Base-by-base conservation (phyloP, 2,329 filamentous ascomycete species). In the Thelonectria discophora region DNA sequence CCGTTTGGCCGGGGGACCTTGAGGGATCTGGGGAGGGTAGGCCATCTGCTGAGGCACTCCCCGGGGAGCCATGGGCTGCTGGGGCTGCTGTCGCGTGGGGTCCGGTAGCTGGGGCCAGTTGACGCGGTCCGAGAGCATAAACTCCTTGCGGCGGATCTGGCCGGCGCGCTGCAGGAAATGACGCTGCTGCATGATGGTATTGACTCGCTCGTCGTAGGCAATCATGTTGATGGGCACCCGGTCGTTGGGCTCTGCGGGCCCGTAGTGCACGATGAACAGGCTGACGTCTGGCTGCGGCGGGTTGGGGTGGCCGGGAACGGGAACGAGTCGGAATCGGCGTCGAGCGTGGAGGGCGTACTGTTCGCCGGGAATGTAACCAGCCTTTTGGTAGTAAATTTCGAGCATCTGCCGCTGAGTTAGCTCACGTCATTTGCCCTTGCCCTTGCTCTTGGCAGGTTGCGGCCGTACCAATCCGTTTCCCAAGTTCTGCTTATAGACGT, bases 211-310 rank as follows among this genome's bases (percentile, higher is more conserved):
- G 43, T 87, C 83, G 58, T 89, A 82, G 0, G 86, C 89, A 17
- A 94, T 86, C 67, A 88, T 83, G 40, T 85, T 84, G 18, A 88
- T 84, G 1, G 91, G 91, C 34, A 96, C 82, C 62, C 91, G 87
- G 66, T 94, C 89, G 58, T 86, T 86, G 48, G 87, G 87, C 40
- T 95, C 90, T 8, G 91, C 86, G 59, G 89, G 89, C 37, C 90
- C 89, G 76, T 97, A 98, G 79, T 97, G 94, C 30, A 97, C 88
- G 55, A 99, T 88, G 90, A 93, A 98, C 15, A 98, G 83, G 61
- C 89, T 90, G 24, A 91, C 88, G 74, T 98, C 94, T 49, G 90
- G 86, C 63, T 88, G 86, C 13, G 90, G 87, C 45, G 87, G 84
- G 68, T 88, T 90, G 30, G 89, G 87, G 55, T 89, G 88, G 1